Evolutionary conservation across 192 early-diverging fungal genomes (phyloP), one percentile per base, ranked within the genome.

Genomic region (Anaeromyces robustus): DNA sequence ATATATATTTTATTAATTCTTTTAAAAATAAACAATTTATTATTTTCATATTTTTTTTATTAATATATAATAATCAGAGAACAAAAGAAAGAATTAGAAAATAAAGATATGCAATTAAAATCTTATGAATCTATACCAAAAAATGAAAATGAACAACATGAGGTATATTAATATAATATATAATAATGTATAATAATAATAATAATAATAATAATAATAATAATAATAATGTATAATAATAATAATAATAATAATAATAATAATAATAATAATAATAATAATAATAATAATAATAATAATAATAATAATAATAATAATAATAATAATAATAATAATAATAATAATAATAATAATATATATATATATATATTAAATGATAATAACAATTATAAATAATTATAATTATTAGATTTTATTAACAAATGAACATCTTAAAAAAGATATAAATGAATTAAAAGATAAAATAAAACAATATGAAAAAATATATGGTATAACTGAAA

Each of bases 401-500:
- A 7, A 41, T 16, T 13, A 22, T 18, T 52, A 68, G 52, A 68
- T 68, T n/a, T n/a, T 68, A n/a, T 9, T 68, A 68, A 28, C 52
- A 68, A 68, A 68, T n/a, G 80, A 82, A 77, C 81, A 88, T 52
- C 83, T 89, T 30, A 79, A 85, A 11, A 84, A 84, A 41, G 87
- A 87, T 29, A 85, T 86, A n/a, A 85, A 86, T 28, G 79, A 80
- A 16, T 80, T 90, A 80, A 81, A 82, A 2, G 41, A 85, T 29
- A 83, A 83, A 30, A 37, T 84, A 59, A 84, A 79, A n/a, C 32
- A 80, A 12, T 81, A 83, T 68, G 87, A 87, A 13, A 37, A 78
- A 3, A 29, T 81, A 13, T 83, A 80, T 31, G 86, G 80, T 2
- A 81, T 81, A 29, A 84, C 82, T 0, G 79, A 84, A 18, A 81